phyloP scores from a whole-genome alignment of 495 filamentous ascomycete genomes.

The Penicillium pulvis region DNA sequence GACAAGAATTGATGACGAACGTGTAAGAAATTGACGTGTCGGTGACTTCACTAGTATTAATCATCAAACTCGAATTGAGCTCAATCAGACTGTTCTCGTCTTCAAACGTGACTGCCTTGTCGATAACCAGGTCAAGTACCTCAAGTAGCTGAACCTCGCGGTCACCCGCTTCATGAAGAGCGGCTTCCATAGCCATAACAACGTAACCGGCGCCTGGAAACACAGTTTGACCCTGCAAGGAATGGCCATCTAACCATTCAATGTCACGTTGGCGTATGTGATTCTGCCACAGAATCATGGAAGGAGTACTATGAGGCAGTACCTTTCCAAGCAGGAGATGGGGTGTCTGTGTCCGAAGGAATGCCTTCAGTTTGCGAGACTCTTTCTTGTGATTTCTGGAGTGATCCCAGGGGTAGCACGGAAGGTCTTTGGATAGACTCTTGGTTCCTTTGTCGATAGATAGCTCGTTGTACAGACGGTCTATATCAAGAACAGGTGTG shows the following conservation, averaged over 20 bases:
- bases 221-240: slow-evolving; percentile 40
- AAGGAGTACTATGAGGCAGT: slow-evolving; percentile 7
- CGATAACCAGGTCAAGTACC: slow-evolving; percentile 5
- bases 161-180: background rate
- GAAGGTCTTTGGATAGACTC: background rate
- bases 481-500: background rate
- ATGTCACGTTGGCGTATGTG: slow-evolving; percentile 31
- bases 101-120: slow-evolving; percentile 6
- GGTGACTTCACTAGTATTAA: no score
- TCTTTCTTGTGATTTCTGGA: no score
- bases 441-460: no score
- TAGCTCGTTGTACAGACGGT: background rate
- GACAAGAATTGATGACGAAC: no score
- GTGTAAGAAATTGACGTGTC: no score
- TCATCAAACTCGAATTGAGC: no score
- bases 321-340: slow-evolving; percentile 33
- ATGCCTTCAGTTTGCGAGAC: no score
- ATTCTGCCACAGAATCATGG: slow-evolving; percentile 31
- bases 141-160: slow-evolving; percentile 1
- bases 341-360: no score
- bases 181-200: slow-evolving; percentile 58
- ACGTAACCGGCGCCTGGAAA: slow-evolving; percentile 63
- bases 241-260: slow-evolving; percentile 38
- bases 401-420: background rate
- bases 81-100: background rate